phyloP scores from a whole-genome alignment of 805 yeast genomes.

The Cyberlindnera subsufficiens region DNA sequence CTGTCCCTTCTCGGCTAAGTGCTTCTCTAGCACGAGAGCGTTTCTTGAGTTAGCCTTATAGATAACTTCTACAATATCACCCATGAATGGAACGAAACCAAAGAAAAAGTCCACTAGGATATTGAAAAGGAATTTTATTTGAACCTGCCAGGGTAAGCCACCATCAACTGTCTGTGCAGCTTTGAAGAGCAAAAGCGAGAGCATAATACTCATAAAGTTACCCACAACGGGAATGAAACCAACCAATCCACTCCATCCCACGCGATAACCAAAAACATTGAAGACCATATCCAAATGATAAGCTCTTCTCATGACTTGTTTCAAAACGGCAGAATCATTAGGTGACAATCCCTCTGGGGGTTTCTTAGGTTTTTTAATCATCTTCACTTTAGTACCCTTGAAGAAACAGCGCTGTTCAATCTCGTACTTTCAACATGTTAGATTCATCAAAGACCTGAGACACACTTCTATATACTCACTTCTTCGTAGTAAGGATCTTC shows the following conservation, averaged over 20 bases:
- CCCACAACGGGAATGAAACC: slow-evolving; percentile 71
- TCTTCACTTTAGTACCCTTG: slow-evolving; percentile 15
- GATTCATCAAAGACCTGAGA: not conserved
- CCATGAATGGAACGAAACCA: slow-evolving; percentile 75
- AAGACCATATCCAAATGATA: slow-evolving; percentile 66
- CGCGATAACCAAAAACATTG: slow-evolving; percentile 51
- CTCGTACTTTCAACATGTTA: slow-evolving; percentile 13
- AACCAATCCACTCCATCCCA: slow-evolving; percentile 66
- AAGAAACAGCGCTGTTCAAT: slow-evolving; percentile 18
- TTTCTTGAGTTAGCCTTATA: slow-evolving; percentile 77
- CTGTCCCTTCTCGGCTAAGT: slow-evolving; percentile 30
- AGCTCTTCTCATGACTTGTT: slow-evolving; percentile 51
- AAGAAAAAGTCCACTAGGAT: slow-evolving; percentile 61
- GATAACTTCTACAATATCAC: slow-evolving; percentile 60
- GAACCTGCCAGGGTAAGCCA: slow-evolving; percentile 55
- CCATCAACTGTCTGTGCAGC: slow-evolving; percentile 50
- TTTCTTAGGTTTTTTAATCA: slow-evolving; percentile 24
- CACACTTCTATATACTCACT: slow-evolving; percentile 17
- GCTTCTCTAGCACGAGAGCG: slow-evolving; percentile 55
- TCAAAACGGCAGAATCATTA: slow-evolving; percentile 46
- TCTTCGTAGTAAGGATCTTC: slow-evolving; percentile 39
- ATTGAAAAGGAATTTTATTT: slow-evolving; percentile 50
- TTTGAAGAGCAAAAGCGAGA: slow-evolving; percentile 41
- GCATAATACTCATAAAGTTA: slow-evolving; percentile 41
- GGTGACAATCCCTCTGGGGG: slow-evolving; percentile 52